phyloP scores from a whole-genome alignment of 1,284 basidiomycete genomes.

The Apiotrichum brassicae region DNA sequence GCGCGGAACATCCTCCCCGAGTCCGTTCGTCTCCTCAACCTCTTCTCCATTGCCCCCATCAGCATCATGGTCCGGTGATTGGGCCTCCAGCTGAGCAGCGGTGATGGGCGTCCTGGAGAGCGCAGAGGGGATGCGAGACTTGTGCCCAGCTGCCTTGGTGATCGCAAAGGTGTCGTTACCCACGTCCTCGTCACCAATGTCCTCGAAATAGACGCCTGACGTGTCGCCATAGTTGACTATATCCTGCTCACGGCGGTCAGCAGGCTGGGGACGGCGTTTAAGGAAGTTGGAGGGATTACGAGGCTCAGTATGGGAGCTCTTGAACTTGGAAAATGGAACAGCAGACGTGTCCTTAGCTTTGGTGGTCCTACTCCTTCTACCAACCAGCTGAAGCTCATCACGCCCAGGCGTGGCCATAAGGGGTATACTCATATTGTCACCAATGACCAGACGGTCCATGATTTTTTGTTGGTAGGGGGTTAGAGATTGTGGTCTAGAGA shows the following conservation, averaged over 20 bases:
- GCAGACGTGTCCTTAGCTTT: neutral
- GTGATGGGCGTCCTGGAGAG: neutral
- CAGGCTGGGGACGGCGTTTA: neutral
- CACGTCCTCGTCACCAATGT: slow-evolving; percentile 2
- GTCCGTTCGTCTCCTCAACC: too few species aligned
- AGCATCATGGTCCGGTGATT: too few species aligned
- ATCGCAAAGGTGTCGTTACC: slow-evolving; percentile 13
- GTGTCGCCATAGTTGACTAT: neutral
- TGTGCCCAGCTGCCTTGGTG: neutral
- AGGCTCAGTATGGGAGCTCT: neutral
- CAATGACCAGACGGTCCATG: neutral
- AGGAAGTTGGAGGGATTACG: neutral
- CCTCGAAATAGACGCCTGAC: neutral
- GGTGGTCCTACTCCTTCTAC: too few species aligned
- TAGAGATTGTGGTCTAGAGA: neutral
- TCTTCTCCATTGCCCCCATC: too few species aligned
- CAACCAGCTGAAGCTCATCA: slow-evolving; percentile 5
- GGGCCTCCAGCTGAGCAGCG: too few species aligned
- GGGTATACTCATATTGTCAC: neutral
- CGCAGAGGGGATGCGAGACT: neutral
- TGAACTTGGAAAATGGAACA: too few species aligned
- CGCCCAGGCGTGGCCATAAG: slow-evolving; percentile 4
- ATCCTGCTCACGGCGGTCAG: neutral
- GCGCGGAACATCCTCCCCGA: too few species aligned
- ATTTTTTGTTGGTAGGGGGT: slow-evolving; percentile 1